Evolutionary conservation across 495 filamentous ascomycete genomes (phyloP).

Genomic region (Astrothelium macrocarpum): DNA sequence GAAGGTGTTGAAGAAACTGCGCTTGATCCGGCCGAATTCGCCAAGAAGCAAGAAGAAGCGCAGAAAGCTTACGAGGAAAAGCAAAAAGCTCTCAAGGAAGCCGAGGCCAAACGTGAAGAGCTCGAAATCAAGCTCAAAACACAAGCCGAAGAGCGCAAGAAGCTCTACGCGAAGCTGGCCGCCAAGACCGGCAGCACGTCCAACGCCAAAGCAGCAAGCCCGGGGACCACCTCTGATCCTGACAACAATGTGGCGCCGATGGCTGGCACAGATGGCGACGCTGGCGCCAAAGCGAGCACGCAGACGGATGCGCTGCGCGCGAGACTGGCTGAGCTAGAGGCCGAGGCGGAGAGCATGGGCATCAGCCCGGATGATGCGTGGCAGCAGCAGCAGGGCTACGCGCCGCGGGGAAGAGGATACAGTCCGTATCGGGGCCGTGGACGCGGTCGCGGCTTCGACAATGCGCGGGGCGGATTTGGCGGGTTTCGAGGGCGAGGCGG

Average conservation of each 20-base stretch:
- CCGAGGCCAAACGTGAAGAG: constrained; percentile 59
- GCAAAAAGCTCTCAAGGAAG: constrained; percentile 58
- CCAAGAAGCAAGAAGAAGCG: constrained; percentile 63
- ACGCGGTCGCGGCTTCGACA: constrained; percentile 29
- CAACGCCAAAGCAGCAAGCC: constrained; percentile 10
- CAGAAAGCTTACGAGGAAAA: constrained; percentile 75
- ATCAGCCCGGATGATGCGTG: constrained; percentile 46
- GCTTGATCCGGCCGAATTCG: constrained; percentile 71
- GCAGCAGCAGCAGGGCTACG: constrained; percentile 6
- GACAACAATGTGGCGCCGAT: constrained; percentile 18
- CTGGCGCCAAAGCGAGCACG: constrained; percentile 40
- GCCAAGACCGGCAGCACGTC: constrained; percentile 33
- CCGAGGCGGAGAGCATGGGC: constrained; percentile 72
- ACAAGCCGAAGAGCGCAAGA: constrained; percentile 65
- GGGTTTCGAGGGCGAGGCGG: constrained; percentile 51
- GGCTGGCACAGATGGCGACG: constrained; percentile 31
- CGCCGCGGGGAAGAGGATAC: constrained; percentile 15
- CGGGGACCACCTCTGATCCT: constrained; percentile 1
- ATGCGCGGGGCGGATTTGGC: constrained; percentile 15
- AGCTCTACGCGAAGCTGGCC: constrained; percentile 53
- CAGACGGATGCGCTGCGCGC: constrained; percentile 62
- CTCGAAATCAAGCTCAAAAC: constrained; percentile 65
- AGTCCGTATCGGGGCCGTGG: constrained; percentile 29
- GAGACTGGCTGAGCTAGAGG: constrained; percentile 72
- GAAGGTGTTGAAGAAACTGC: constrained; percentile 38